Conservation (phyloP, 768 basidiomycete species). For the Nidularia sp. region DNA sequence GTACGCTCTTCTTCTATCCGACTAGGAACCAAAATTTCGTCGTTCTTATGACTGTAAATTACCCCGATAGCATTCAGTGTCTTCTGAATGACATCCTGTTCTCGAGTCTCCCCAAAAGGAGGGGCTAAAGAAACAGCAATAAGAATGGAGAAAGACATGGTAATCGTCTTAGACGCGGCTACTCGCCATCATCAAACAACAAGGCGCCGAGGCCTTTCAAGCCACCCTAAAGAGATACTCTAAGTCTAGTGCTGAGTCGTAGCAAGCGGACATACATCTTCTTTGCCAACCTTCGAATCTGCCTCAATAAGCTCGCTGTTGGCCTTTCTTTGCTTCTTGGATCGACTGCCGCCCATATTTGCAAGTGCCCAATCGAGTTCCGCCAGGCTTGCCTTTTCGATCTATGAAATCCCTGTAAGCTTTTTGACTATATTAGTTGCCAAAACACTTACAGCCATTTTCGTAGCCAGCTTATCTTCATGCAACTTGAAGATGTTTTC, state of each 20-base stretch:
- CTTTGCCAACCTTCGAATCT: constrained; percentile 42
- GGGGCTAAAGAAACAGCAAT: constrained; percentile 21
- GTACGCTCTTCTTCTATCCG: constrained; percentile 64
- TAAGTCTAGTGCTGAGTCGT: no score
- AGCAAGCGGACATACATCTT: constrained; percentile 19
- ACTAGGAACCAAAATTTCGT: constrained; percentile 64
- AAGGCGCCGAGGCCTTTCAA: constrained; percentile 59
- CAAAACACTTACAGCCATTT: constrained; percentile 53
- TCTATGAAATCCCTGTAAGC: constrained; percentile 38
- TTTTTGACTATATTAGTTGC: background rate
- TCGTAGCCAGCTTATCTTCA: constrained; percentile 66
- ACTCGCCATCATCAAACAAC: constrained; percentile 67
- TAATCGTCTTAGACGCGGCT: background rate
- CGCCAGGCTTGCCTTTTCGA: constrained; percentile 69
- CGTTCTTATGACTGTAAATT: constrained; percentile 72
- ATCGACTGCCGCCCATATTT: constrained; percentile 48
- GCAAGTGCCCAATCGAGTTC: constrained; percentile 81
- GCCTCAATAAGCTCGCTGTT: constrained; percentile 37
- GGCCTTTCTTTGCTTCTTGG: constrained; percentile 24
- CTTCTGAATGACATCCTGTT: constrained; percentile 46
- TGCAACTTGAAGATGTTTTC: constrained; percentile 83
- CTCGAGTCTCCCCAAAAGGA: constrained; percentile 22
- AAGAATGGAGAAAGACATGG: no score
- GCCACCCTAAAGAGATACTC: constrained; percentile 31
- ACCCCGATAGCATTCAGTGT: constrained; percentile 60